Base-by-base conservation (phyloP, 257 asterid genomes). In the Echium plantagineum region DNA sequence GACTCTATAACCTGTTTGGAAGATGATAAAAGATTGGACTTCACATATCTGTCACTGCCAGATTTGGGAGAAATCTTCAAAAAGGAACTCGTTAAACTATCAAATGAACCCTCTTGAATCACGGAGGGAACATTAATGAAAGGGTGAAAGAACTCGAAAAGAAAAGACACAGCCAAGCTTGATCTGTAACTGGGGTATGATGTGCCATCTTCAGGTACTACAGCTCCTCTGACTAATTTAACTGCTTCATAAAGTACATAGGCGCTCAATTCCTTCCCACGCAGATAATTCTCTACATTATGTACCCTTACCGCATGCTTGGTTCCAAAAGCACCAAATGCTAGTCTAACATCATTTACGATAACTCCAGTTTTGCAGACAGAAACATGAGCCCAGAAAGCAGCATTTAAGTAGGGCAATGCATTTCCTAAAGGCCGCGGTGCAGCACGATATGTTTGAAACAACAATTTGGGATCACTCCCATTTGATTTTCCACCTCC, bases 401-500 rank as follows among this genome's bases (percentile, higher is more conserved):
- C 81, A 53, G 88, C 86, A 57, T 80, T 83, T 55, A 77, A 57
- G 66, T 85, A 85, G 21, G 94, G 86, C 71, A 85, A 69, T 8
- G 94, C 90, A 73, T 73, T 83, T 63, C 94, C 94, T 63, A 82
- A 70, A 46, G 84, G 94, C 63, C 90, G 69, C 22, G 87, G 88
- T 21, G 90, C 58, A 52, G 88, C 81, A 55, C 90, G 79, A 55
- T 78, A 86, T 30, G 84, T 76, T 64, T 81, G 86, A 66, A 80
- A 81, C 47, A 73, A 59, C 60, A 81, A 60, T 19, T 57, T 78
- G 48, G 83, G 66, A 52, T 55, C 69, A 26, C 74, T 53, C 49
- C 56, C 49, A 47, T 18, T n/a, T 24, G 60, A 64, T 60, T 60
- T 61, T 17, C 64, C 46, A 17, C 16, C 57, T 62, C 35, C 20